Base-by-base conservation (phyloP, 192 early-diverging fungal genomes). In the Umbelopsis ramanniana region DNA sequence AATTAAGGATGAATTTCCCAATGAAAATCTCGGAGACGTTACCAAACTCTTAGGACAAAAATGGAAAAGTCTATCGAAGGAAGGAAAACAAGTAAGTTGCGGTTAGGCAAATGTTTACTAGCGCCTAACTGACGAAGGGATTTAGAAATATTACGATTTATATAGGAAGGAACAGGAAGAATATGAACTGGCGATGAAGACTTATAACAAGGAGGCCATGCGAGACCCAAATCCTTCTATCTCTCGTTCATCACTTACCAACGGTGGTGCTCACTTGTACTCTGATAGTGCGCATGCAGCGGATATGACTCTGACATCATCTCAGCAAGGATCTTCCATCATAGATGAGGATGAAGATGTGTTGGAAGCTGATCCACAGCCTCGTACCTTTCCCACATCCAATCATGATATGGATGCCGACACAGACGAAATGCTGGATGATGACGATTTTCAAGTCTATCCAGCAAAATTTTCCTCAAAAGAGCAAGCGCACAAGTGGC, bases 31-130 rank as follows among this genome's bases (percentile, higher is more conserved):
- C 7, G 74, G 74, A 19, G 77, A 79, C 38, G 74, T 82, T 22
- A 82, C 81, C 8, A 66, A 74, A 45, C 70, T 82, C 14, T 57
- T 82, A 24, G 78, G 81, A 54, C 77, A 79, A 63, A 79, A 76
- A 75, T 82, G 81, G 81, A 79, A 82, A 48, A 72, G 72, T 68
- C 46, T 82, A 22, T 45, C 72, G 0, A 68, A 76, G 60, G 81
- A 82, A 52, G 77, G 79, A 50, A 82, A 79, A 74, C 47, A 76
- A 54, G 76, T 71, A 70, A 77, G 45, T 50, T 50, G 15, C 11
- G 48, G 48, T 11, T 43, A 7, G 40, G 1, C 40, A 43, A 40
- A 43, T 11, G 11, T 43, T 43, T 1, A 12, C 23, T 26, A 14
- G 10, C 3, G 29, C 29, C 3, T 3, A 3, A 29, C 29, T 29